Conservation (phyloP, 495 filamentous ascomycete genomes). For the Cercophora scortea region DNA sequence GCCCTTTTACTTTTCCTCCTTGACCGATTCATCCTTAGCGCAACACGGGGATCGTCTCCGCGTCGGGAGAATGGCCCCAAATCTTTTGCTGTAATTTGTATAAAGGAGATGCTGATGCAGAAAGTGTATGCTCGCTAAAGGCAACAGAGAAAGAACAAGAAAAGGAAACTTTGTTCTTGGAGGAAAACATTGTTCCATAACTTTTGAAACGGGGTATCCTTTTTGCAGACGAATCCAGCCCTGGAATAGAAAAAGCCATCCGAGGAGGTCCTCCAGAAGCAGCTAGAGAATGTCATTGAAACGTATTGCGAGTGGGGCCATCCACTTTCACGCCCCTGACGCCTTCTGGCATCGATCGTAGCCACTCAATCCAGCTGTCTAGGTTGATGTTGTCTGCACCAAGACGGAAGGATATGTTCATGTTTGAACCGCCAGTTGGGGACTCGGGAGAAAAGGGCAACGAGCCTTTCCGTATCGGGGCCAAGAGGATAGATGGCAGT, state of each 20-base stretch:
- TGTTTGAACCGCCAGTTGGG: conserved; percentile 19
- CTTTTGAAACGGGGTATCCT: too few relatives aligned
- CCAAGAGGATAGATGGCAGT: conserved; percentile 39
- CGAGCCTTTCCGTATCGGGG: conserved; percentile 22
- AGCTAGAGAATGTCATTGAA: conserved; percentile 26
- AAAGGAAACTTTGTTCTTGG: too few relatives aligned
- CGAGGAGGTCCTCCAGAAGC: neutral
- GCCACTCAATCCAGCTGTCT: conserved; percentile 41
- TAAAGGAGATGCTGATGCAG: too few relatives aligned
- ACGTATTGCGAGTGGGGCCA: conserved; percentile 36
- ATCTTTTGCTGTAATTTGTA: too few relatives aligned
- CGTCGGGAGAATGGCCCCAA: too few relatives aligned
- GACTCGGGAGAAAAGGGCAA: conserved; percentile 15
- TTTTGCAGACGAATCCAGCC: neutral
- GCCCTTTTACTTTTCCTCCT: too few relatives aligned
- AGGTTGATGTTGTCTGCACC: conserved; percentile 30
- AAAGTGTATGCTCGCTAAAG: too few relatives aligned
- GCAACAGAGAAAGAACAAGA: too few relatives aligned
- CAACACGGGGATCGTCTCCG: too few relatives aligned
- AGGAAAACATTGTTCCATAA: too few relatives aligned
- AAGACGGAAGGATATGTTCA: conserved; percentile 37
- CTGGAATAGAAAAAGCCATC: neutral
- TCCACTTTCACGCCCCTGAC: conserved; percentile 40
- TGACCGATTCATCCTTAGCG: too few relatives aligned
- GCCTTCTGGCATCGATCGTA: conserved; percentile 42